Evolutionary conservation across 2,329 filamentous ascomycete genomes (phyloP).

Genomic region (Calonectria hongkongensis): DNA sequence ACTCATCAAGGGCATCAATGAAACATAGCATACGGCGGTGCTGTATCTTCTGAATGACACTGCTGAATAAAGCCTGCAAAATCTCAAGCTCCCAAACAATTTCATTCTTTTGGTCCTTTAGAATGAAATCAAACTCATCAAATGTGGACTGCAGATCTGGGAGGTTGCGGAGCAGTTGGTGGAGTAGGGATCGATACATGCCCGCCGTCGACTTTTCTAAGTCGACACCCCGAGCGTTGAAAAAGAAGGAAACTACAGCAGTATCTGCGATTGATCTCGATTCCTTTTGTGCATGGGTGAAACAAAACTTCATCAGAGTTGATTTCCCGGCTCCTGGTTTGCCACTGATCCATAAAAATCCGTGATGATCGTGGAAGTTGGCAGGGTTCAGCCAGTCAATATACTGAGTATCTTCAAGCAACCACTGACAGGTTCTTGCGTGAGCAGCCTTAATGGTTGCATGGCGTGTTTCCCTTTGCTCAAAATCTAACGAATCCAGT

Average conservation of each 20-base stretch:
- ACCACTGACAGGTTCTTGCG: slow-evolving; percentile 10
- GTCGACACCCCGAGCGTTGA: slow-evolving; percentile 7
- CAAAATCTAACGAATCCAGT: background rate
- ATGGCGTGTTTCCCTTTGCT: background rate
- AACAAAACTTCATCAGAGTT: slow-evolving; percentile 25
- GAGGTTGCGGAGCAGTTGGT: background rate
- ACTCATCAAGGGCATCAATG: slow-evolving; percentile 70
- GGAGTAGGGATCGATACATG: slow-evolving; percentile 17
- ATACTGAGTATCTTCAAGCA: slow-evolving; percentile 5
- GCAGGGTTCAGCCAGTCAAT: background rate
- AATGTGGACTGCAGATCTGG: background rate
- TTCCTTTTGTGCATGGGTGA: background rate
- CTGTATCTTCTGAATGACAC: accelerated
- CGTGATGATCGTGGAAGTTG: background rate
- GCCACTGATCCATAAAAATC: slow-evolving; percentile 21
- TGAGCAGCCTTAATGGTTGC: slow-evolving; percentile 18
- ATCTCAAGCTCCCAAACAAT: slow-evolving; percentile 1
- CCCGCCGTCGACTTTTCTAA: slow-evolving; percentile 11
- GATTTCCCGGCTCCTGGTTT: slow-evolving; percentile 28
- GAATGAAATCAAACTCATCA: background rate
- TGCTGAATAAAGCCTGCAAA: slow-evolving; percentile 17
- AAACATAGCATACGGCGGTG: slow-evolving; percentile 38
- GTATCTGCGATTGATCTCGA: background rate
- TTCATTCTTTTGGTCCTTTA: background rate
- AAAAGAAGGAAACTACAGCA: slow-evolving; percentile 3